These are phyloP conservation scores for Casuarina equisetifolia DNA, from an alignment of 306 rosid species.

Conservation along the genomic window DNA sequence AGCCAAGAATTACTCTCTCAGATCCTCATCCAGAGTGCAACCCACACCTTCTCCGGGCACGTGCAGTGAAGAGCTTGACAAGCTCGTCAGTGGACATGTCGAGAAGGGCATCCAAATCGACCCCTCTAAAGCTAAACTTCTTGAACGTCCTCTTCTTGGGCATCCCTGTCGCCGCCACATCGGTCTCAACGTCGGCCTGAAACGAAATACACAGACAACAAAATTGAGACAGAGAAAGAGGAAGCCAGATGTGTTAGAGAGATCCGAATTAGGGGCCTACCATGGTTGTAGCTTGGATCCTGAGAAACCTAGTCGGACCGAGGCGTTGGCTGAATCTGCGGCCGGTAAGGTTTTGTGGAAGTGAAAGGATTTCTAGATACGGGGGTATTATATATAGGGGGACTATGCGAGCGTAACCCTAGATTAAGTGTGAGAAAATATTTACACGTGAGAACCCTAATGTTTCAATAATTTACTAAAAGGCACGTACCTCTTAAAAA, in stretches of 20 bases:
- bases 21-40: neutral
- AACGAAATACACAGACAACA: slow-evolving; percentile 20
- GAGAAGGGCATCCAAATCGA: slow-evolving; percentile 82
- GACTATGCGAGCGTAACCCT: slow-evolving; percentile 7
- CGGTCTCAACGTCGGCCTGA: slow-evolving; percentile 77
- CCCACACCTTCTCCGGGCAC: slow-evolving; percentile 79
- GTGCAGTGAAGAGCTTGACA: slow-evolving; percentile 76
- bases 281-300: slow-evolving; percentile 33
- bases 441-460: neutral
- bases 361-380: neutral
- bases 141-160: slow-evolving; percentile 94
- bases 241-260: neutral
- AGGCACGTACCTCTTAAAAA: neutral
- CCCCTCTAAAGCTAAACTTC: slow-evolving; percentile 91
- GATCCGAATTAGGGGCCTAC: slow-evolving; percentile 6
- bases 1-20: neutral
- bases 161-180: slow-evolving; percentile 51
- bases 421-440: neutral
- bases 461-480: neutral
- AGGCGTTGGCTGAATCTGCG: slow-evolving; percentile 3
- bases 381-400: neutral
- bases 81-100: slow-evolving; percentile 92
- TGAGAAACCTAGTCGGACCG: neutral
- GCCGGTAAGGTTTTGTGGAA: slow-evolving; percentile 44
- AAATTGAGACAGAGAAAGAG: neutral